Base-by-base conservation (phyloP, 306 rosid genomes). In the Hippophae gyantsensis region DNA sequence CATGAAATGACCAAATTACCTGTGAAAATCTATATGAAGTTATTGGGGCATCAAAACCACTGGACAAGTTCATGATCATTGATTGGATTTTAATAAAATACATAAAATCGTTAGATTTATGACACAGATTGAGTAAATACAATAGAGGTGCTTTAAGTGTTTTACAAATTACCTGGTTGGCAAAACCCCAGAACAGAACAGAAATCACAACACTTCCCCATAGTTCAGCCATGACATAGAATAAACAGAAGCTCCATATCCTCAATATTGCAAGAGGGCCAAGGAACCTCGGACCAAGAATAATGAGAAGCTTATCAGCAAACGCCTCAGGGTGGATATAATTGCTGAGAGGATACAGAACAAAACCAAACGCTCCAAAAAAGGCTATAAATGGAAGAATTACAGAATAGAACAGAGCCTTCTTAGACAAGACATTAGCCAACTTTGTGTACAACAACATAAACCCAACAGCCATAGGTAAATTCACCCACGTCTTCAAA, bases 181-280 rank as follows among this genome's bases (percentile, higher is more conserved):
- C 97, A 69, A 90, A 77, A 8, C 97, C 97, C 96, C 97, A 90
- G 63, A 90, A 90, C 62, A 90, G 80, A 58, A 90, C 97, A 5
- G 97, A 90, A 72, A 90, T 43, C 47, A 90, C 97, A 49, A 90
- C 97, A 60, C 97, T 90, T 13, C 96, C 97, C 97, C 97, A 90
- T 70, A 90, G 72, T 76, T 90, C 96, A 77, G 97, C 97, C 97
- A 90, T 90, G 64, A 90, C 97, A 83, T 90, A 90, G 78, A 90
- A 90, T 81, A 90, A 76, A 62, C 97, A 90, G 56, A 90, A 90
- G 69, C 90, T 87, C 97, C 95, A 90, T 47, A 90, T 90, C 74
- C 95, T 87, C 84, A 90, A 53, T 57, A 90, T 87, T 42, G 95
- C 97, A 44, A 90, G 80, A 0, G 97, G 97, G 32, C 97, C 95